These are phyloP conservation scores for Mycosphaerella arachidis DNA, from an alignment of 2,329 filamentous ascomycete species.

Conservation along the genomic window DNA sequence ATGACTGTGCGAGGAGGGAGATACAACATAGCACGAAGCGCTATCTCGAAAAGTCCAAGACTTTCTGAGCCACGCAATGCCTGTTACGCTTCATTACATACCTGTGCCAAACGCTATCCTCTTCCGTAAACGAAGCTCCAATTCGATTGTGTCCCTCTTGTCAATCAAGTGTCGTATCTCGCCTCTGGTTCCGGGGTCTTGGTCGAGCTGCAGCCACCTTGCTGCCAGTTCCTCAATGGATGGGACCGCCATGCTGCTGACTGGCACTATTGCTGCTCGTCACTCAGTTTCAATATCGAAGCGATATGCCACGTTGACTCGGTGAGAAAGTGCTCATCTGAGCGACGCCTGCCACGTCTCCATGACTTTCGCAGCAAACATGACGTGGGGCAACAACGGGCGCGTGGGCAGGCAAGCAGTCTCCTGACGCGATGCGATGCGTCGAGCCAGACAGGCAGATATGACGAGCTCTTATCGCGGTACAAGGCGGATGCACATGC, in stretches of 20 bases:
- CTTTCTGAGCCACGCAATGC: no score
- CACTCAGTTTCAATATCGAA: neutral
- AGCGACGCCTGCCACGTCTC: slow-evolving; percentile 4
- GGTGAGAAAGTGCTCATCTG: neutral
- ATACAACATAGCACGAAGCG: no score
- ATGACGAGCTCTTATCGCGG: neutral
- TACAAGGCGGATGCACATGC: neutral
- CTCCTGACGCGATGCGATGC: neutral
- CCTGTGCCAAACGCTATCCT: slow-evolving; percentile 58
- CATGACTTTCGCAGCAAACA: slow-evolving; percentile 9
- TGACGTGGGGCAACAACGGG: slow-evolving; percentile 3
- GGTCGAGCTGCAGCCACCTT: slow-evolving; percentile 57
- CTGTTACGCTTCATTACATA: no score
- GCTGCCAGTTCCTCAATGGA: slow-evolving; percentile 38
- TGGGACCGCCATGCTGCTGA: neutral
- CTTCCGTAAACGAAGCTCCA: slow-evolving; percentile 50
- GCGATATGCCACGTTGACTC: neutral
- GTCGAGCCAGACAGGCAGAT: neutral
- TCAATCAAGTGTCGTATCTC: slow-evolving; percentile 53
- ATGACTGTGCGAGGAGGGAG: no score
- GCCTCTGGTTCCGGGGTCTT: slow-evolving; percentile 49
- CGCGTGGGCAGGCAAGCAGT: neutral
- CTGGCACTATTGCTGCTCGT: neutral
- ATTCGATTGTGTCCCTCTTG: slow-evolving; percentile 41
- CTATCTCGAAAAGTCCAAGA: no score